Evolutionary conservation across 345 rosid species (phyloP), one percentile per base, ranked within the genome.

Genomic region (Clarkia xantiana): DNA sequence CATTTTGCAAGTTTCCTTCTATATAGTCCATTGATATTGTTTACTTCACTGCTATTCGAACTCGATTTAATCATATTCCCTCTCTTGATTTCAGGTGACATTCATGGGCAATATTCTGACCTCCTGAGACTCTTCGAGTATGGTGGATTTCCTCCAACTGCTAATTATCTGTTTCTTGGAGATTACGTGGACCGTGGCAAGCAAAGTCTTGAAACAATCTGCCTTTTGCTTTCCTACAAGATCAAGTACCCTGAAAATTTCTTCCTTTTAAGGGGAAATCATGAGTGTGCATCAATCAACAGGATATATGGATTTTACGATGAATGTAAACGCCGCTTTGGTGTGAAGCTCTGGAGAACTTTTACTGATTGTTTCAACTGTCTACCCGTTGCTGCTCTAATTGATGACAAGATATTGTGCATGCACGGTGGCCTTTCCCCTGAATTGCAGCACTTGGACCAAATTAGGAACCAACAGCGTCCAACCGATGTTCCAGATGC

Each of bases 391-490:
- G 81, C 91, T 0, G 95, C 91, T 42, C 82, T 84, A 18, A 59
- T 84, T 41, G 95, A 85, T 54, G 95, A 85, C 58, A 85, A 85
- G 36, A 85, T 85, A 64, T 53, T 85, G 82, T 85, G 95, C 64
- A 85, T 85, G 95, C 95, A 85, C 29, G 91, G 95, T 51, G 95
- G 95, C 39, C 87, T 85, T 50, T 85, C 95, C 14, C 95, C 95
- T 11, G 95, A 85, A 42, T 49, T 49, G 53, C 10, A 25, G 20
- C 41, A 49, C 20, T 49, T 49, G 42, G 53, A 29, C 38, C 53
- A 49, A 16, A 49, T 49, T 14, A 49, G 53, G 41, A 29, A 34
- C 42, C 18, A 25, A 40, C 16, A 39, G 2, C 53, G 53, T 29
- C 53, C 53, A 29, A 34, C 53, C 25, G 53, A 49, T 49, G 53